A percentile compares a stretch with the other conserved stretches of the same genome.
These are phyloP conservation scores for Globisporangium orthogonon DNA, from an alignment of 352 stramenopile genomes.

Conservation along the genomic window DNA sequence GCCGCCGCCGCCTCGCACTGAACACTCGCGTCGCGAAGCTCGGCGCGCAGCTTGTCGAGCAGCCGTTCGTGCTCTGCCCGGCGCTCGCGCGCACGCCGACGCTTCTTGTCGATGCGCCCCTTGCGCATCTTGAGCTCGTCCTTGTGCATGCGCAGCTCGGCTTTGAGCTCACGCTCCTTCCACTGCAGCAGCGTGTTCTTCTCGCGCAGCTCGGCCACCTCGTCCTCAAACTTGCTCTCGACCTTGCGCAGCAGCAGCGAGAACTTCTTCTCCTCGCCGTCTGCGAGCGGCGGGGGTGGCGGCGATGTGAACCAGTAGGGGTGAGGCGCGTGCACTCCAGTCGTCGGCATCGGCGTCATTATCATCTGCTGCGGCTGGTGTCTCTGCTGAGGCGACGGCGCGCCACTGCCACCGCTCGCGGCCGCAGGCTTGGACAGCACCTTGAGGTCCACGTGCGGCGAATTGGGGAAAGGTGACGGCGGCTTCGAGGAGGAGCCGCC, in stretches of 20 bases:
- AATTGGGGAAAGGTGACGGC: constrained; percentile 21
- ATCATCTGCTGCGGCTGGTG: background rate
- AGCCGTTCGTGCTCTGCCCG: constrained; percentile 49
- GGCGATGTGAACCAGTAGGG: constrained; percentile 7
- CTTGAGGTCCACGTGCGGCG: constrained; percentile 35
- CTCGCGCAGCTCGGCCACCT: constrained; percentile 67
- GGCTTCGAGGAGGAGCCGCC: background rate
- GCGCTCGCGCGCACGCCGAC: constrained; percentile 49
- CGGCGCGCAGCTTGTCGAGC: constrained; percentile 33
- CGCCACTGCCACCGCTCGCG: background rate
- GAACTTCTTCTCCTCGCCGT: constrained; percentile 40
- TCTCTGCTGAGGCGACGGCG: background rate
- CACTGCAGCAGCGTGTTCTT: constrained; percentile 59
- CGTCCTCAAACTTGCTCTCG: constrained; percentile 75
- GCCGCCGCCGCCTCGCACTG: constrained; percentile 15
- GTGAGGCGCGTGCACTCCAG: background rate
- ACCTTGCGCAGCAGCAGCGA: constrained; percentile 70
- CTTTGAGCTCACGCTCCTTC: constrained; percentile 72
- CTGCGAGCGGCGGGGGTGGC: constrained; percentile 3
- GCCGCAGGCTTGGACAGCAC: constrained; percentile 30
- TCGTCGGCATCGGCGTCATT: background rate
- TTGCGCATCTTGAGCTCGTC: constrained; percentile 69
- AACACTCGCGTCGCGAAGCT: constrained; percentile 20
- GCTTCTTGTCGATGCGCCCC: constrained; percentile 66
- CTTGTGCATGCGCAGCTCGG: constrained; percentile 41